Evolutionary conservation across 257 asterid genomes (phyloP).

Genomic region (Haberlea rhodopensis): DNA sequence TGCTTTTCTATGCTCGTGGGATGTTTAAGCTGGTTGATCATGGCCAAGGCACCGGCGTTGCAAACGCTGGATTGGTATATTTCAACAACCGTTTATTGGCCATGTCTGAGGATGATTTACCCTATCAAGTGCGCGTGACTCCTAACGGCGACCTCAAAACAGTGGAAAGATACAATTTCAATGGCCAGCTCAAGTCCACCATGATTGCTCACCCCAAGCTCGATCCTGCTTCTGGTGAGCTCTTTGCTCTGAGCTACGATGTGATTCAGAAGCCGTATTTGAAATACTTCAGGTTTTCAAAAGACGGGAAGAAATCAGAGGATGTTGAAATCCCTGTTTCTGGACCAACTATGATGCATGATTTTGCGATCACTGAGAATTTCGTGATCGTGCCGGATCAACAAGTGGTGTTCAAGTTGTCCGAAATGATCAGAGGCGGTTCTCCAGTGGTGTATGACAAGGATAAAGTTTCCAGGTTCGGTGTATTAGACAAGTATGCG

Average conservation of each 20-base stretch:
- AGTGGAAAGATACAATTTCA: slow-evolving; percentile 54
- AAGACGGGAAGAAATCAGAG: slow-evolving; percentile 56
- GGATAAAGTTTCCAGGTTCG: slow-evolving; percentile 63
- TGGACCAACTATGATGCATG: slow-evolving; percentile 98
- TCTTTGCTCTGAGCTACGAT: slow-evolving; percentile 87
- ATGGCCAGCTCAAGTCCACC: slow-evolving; percentile 57
- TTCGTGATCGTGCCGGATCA: slow-evolving; percentile 84
- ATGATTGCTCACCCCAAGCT: slow-evolving; percentile 98
- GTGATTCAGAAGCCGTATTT: slow-evolving; percentile 83
- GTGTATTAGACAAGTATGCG: slow-evolving; percentile 64
- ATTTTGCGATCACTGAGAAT: slow-evolving; percentile 89
- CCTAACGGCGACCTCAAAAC: slow-evolving; percentile 70
- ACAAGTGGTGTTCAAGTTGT: slow-evolving; percentile 89
- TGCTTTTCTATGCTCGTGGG: slow-evolving; percentile 86
- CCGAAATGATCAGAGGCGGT: slow-evolving; percentile 90
- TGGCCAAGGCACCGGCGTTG: slow-evolving; percentile 81
- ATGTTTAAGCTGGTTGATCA: slow-evolving; percentile 65
- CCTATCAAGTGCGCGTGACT: slow-evolving; percentile 73
- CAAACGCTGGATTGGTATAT: slow-evolving; percentile 88
- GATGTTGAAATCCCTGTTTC: slow-evolving; percentile 85
- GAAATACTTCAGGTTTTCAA: slow-evolving; percentile 69
- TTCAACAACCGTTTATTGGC: slow-evolving; percentile 76
- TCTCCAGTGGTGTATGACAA: slow-evolving; percentile 86
- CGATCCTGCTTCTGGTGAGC: slow-evolving; percentile 84
- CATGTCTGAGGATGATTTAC: slow-evolving; percentile 96